phyloP scores from a whole-genome alignment of 2,329 filamentous ascomycete genomes.

The Hypoxylon sp. region DNA sequence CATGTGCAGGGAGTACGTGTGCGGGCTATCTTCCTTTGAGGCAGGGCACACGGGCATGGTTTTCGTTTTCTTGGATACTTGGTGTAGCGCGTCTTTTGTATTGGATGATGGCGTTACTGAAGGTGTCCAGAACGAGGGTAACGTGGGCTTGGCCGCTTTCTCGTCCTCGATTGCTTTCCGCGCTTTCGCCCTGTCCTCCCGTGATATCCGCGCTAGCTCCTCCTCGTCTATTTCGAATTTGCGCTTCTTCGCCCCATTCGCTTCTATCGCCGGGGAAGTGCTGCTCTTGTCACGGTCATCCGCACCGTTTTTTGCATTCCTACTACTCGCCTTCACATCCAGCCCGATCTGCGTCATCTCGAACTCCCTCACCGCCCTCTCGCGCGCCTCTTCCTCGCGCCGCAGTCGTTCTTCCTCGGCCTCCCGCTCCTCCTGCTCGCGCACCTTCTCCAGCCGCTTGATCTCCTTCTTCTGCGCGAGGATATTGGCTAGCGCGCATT shows the following conservation, averaged over 20 bases:
- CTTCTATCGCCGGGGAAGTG: neutral
- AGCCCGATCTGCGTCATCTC: slow-evolving; percentile 85
- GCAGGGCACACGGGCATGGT: slow-evolving; percentile 81
- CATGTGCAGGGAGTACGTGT: slow-evolving; percentile 82
- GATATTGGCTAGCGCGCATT: slow-evolving; percentile 93
- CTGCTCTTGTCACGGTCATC: slow-evolving; percentile 13
- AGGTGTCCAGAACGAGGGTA: slow-evolving; percentile 95
- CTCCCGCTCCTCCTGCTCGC: slow-evolving; percentile 71
- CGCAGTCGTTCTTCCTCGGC: slow-evolving; percentile 74
- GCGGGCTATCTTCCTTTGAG: slow-evolving; percentile 73
- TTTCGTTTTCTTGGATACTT: slow-evolving; percentile 73
- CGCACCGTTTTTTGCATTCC: slow-evolving; percentile 56
- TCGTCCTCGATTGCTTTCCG: slow-evolving; percentile 79
- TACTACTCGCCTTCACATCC: slow-evolving; percentile 52
- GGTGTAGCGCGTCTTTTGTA: slow-evolving; percentile 67
- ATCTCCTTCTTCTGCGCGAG: slow-evolving; percentile 92
- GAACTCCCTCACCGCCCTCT: slow-evolving; percentile 82
- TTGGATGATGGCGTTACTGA: slow-evolving; percentile 80
- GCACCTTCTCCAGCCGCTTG: slow-evolving; percentile 79
- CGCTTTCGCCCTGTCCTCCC: slow-evolving; percentile 77
- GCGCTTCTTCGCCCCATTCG: slow-evolving; percentile 63
- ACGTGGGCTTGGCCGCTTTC: slow-evolving; percentile 74
- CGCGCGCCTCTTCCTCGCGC: slow-evolving; percentile 76
- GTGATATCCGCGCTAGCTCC: slow-evolving; percentile 77
- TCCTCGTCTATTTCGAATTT: slow-evolving; percentile 86